These are phyloP conservation scores for Clavispora phyllophila DNA, from an alignment of 805 yeast species.

Conservation along the genomic window DNA sequence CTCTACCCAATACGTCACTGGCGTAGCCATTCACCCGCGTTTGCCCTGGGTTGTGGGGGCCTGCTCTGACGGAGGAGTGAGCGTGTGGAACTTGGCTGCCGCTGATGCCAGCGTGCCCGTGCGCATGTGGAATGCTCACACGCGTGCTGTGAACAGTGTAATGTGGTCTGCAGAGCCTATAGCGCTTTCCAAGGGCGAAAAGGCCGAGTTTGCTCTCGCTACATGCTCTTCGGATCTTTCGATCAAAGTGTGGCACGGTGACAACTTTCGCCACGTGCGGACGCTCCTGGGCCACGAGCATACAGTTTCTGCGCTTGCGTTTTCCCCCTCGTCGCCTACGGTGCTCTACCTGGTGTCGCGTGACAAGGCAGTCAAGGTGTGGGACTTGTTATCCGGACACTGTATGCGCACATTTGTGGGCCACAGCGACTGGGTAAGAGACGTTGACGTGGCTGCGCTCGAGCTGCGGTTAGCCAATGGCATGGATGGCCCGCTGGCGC, in stretches of 20 bases:
- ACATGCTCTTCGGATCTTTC: conserved; percentile 49
- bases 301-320: conserved; percentile 61
- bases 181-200: conserved; percentile 35
- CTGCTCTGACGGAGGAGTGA: conserved; percentile 65
- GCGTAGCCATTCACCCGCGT: conserved; percentile 70
- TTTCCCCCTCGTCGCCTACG: conserved; percentile 43
- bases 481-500: conserved; percentile 7
- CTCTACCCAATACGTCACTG: conserved; percentile 48
- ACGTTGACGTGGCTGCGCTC: conserved; percentile 40
- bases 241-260: conserved; percentile 70
- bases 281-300: conserved; percentile 85
- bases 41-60: conserved; percentile 62
- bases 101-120: conserved; percentile 58
- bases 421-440: conserved; percentile 87
- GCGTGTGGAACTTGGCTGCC: conserved; percentile 60
- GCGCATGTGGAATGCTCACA: conserved; percentile 66
- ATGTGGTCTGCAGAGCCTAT: conserved; percentile 45
- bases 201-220: conserved; percentile 33
- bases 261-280: conserved; percentile 46
- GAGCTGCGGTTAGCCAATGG: conserved; percentile 16
- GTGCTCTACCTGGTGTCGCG: conserved; percentile 58
- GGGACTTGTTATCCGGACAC: conserved; percentile 69
- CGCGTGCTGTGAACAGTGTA: conserved; percentile 58
- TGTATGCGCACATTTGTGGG: conserved; percentile 63
- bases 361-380: conserved; percentile 54